Conservation (phyloP, 2,329 filamentous ascomycete species). For the Alternaria infectoria region DNA sequence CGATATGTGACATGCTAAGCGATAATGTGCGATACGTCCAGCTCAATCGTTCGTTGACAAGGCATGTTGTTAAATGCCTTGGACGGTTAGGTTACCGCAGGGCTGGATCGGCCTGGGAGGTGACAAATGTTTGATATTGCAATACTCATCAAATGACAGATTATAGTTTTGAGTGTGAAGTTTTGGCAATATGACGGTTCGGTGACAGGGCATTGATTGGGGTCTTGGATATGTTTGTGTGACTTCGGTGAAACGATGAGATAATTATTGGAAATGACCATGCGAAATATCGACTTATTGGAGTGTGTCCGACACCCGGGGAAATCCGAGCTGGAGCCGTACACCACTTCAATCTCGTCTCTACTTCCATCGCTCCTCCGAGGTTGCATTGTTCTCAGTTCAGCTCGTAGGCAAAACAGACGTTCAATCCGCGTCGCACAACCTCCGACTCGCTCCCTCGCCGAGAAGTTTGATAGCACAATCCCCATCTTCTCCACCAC, state of each 20-base stretch:
- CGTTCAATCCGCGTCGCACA: background rate
- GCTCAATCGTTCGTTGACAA: background rate
- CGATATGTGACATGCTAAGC: background rate
- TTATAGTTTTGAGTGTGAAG: background rate
- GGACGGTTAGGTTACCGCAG: background rate
- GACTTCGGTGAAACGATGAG: background rate
- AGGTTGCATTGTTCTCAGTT: background rate
- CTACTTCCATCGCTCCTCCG: background rate
- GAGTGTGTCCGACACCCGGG: background rate
- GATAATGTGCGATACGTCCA: background rate
- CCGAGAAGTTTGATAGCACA: slow-evolving; percentile 6
- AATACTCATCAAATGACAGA: background rate
- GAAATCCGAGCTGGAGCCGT: background rate
- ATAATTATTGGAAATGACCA: background rate
- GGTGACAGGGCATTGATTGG: background rate
- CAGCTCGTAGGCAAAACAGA: background rate
- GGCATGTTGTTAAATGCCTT: background rate
- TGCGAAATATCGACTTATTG: background rate
- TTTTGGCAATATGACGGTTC: background rate
- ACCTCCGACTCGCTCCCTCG: background rate
- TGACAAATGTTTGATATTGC: background rate
- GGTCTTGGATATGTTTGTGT: background rate
- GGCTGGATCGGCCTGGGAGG: background rate
- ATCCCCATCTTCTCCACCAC: background rate
- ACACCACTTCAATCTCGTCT: background rate